Conservation (phyloP, 345 rosid genomes). For the Murraya paniculata region DNA sequence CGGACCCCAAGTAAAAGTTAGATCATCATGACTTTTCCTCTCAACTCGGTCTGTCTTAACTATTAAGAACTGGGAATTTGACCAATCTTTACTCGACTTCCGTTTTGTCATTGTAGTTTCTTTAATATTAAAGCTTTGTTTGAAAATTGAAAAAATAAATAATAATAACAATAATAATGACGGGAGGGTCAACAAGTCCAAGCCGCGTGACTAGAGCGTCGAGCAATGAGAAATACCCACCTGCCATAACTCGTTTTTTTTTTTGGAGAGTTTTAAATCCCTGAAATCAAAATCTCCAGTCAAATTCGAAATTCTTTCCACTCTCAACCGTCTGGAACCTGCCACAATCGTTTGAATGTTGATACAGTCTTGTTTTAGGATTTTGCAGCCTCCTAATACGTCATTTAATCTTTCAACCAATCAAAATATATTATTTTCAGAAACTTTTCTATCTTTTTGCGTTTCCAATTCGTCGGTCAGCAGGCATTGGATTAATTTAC, state of each 20-base stretch:
- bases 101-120: background rate
- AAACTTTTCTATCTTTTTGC: no score
- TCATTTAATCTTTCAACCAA: background rate
- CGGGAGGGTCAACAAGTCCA: background rate
- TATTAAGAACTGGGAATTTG: background rate
- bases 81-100: background rate
- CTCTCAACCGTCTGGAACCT: background rate
- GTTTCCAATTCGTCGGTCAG: no score
- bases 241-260: background rate
- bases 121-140: no score
- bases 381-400: background rate
- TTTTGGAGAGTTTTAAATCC: background rate
- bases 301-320: background rate
- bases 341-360: background rate
- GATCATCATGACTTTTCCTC: background rate
- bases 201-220: background rate
- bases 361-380: background rate
- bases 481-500: no score
- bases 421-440: no score
- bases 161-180: background rate
- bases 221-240: background rate
- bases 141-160: background rate
- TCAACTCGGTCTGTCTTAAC: no score
- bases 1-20: background rate
- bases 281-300: background rate